phyloP scores from a whole-genome alignment of 768 basidiomycete species.

The Mycena leptocephala region DNA sequence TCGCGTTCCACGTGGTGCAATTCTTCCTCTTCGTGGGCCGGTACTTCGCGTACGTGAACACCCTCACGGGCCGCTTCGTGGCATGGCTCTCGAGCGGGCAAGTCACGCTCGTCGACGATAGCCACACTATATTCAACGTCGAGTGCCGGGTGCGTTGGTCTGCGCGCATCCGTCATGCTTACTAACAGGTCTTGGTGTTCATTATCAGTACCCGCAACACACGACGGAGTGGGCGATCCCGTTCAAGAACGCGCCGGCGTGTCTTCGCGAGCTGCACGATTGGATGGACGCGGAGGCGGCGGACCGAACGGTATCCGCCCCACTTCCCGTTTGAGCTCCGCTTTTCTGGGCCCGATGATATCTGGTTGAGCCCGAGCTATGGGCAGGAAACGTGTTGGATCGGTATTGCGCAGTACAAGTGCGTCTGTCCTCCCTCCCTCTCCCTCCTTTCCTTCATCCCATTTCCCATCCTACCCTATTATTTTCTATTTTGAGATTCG shows the following conservation, averaged over 20 bases:
- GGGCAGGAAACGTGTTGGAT: constrained; percentile 91
- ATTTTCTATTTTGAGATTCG: too few species aligned
- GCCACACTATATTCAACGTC: constrained; percentile 91
- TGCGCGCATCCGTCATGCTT: background rate
- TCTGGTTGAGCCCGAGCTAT: constrained; percentile 93
- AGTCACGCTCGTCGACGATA: constrained; percentile 80
- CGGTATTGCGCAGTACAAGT: constrained; percentile 98
- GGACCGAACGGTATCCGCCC: constrained; percentile 80
- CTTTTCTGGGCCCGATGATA: constrained; percentile 90
- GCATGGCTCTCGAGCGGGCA: constrained; percentile 77
- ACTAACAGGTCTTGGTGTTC: constrained; percentile 3
- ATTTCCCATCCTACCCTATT: background rate
- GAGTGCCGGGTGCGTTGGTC: constrained; percentile 85
- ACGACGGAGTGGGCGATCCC: constrained; percentile 98
- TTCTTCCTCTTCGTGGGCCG: constrained; percentile 87
- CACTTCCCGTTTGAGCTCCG: constrained; percentile 96
- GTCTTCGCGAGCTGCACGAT: constrained; percentile 79
- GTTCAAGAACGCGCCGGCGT: constrained; percentile 73
- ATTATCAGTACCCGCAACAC: constrained; percentile 85
- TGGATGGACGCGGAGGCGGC: constrained; percentile 82
- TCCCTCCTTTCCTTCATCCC: background rate
- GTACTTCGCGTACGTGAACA: constrained; percentile 54
- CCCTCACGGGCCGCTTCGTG: constrained; percentile 74
- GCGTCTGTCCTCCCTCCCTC: constrained; percentile 12
- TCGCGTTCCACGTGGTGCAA: constrained; percentile 91